A percentile compares a stretch with the other conserved stretches of the same genome.
Conservation (phyloP, 306 rosid species). For the Casuarina equisetifolia region DNA sequence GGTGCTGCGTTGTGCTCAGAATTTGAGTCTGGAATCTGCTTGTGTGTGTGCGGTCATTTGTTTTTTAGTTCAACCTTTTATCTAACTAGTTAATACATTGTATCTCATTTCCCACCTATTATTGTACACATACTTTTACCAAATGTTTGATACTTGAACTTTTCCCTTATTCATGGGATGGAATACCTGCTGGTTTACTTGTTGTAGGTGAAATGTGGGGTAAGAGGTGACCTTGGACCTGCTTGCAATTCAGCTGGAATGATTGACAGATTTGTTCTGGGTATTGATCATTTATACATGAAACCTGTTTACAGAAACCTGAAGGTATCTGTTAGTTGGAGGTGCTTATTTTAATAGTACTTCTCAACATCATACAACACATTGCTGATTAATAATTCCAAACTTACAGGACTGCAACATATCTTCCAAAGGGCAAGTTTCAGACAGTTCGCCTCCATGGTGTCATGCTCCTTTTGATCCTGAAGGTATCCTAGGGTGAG, state of each 20-base stretch:
- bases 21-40: neutral
- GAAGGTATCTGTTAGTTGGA: conserved; percentile 51
- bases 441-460: conserved; percentile 81
- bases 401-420: conserved; percentile 75
- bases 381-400: conserved; percentile 32
- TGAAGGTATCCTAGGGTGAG: conserved; percentile 90
- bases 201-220: conserved; percentile 75
- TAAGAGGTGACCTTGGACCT: conserved; percentile 88
- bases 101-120: neutral
- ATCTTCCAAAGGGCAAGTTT: conserved; percentile 48
- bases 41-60: neutral
- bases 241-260: conserved; percentile 91
- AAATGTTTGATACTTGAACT: neutral
- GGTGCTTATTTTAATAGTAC: conserved; percentile 18
- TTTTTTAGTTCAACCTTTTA: neutral
- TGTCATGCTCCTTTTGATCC: conserved; percentile 94
- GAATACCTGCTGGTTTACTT: conserved; percentile 32
- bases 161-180: neutral
- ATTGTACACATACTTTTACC: neutral
- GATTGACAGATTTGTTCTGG: conserved; percentile 83
- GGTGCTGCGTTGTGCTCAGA: neutral
- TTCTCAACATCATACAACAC: conserved; percentile 13
- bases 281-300: conserved; percentile 67
- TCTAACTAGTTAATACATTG: neutral
- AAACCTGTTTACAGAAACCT: conserved; percentile 86